Evolutionary conservation across 768 basidiomycete genomes (phyloP).

Genomic region (Leccinum imitatum): DNA sequence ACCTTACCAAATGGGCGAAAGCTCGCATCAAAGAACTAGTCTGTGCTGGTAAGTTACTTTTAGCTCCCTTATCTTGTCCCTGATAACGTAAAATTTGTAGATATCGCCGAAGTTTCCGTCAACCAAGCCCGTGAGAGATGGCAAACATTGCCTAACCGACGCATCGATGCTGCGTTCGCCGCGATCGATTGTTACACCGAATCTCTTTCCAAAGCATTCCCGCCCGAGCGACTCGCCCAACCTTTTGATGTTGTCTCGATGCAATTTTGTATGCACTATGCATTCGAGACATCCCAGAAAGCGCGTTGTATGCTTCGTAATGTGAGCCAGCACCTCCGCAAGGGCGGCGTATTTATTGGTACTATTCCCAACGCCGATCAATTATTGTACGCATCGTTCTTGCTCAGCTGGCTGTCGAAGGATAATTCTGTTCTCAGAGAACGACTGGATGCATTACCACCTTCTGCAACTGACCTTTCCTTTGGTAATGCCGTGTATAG

Average conservation of each 20-base stretch:
- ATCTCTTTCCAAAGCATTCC: constrained; percentile 66
- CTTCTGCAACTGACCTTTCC: constrained; percentile 63
- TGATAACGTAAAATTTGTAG: constrained; percentile 39
- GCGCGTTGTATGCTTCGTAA: constrained; percentile 92
- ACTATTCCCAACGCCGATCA: constrained; percentile 90
- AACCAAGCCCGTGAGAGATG: constrained; percentile 83
- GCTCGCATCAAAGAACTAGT: constrained; percentile 78
- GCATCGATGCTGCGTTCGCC: constrained; percentile 79
- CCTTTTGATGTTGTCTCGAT: constrained; percentile 95
- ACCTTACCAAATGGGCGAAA: constrained; percentile 93
- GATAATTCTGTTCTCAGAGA: constrained; percentile 45
- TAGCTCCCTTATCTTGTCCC: background rate
- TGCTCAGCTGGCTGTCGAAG: constrained; percentile 5
- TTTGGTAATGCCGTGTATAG: constrained; percentile 93
- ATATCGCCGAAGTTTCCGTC: constrained; percentile 87
- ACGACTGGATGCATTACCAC: constrained; percentile 68
- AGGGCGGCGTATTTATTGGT: constrained; percentile 93
- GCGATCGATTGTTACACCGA: constrained; percentile 87
- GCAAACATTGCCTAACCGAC: constrained; percentile 46
- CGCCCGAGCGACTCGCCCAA: constrained; percentile 54
- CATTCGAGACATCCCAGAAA: constrained; percentile 89
- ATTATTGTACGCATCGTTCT: constrained; percentile 61
- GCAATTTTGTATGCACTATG: constrained; percentile 99
- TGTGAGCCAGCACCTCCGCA: constrained; percentile 73
- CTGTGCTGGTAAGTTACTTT: constrained; percentile 64